phyloP scores from a whole-genome alignment of 2,329 filamentous ascomycete genomes.

The Zalaria obscura region DNA sequence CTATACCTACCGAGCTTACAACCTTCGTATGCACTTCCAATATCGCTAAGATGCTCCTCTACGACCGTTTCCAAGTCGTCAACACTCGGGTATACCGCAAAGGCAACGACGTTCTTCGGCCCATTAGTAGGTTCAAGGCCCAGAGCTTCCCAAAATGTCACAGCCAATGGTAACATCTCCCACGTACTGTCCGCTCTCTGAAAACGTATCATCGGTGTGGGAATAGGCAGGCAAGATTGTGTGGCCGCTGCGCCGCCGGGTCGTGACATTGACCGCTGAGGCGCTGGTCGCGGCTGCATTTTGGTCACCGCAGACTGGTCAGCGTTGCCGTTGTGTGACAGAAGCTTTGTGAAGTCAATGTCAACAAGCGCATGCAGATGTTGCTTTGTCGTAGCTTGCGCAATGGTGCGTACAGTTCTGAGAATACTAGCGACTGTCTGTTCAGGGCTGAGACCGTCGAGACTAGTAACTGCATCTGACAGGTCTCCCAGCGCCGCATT shows the following conservation, averaged over 20 bases:
- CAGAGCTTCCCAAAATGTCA: conserved; percentile 71
- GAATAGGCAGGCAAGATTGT: conserved; percentile 43
- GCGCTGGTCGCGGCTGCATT: conserved; percentile 17
- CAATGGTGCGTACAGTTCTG: not conserved
- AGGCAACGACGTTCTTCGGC: conserved; percentile 53
- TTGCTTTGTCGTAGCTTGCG: conserved; percentile 4
- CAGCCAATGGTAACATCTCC: conserved; percentile 59
- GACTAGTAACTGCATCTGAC: no score
- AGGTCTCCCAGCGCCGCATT: not conserved
- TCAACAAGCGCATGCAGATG: conserved; percentile 7
- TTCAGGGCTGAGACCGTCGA: not conserved
- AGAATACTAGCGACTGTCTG: not conserved
- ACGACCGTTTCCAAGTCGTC: conserved; percentile 48
- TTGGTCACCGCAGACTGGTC: conserved; percentile 3
- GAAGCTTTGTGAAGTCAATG: conserved; percentile 14
- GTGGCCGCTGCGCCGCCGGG: conserved; percentile 12
- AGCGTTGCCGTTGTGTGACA: conserved; percentile 11
- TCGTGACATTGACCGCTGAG: conserved; percentile 13
- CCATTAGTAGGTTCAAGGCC: conserved; percentile 60
- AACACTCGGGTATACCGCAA: conserved; percentile 57
- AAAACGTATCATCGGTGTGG: conserved; percentile 57
- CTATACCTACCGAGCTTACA: conserved; percentile 56
- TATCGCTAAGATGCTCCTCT: conserved; percentile 49
- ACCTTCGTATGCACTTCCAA: conserved; percentile 59
- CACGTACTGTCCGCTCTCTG: conserved; percentile 54